phyloP scores from a whole-genome alignment of 2,329 filamentous ascomycete species.

The Colletotrichum neosansevieriae region DNA sequence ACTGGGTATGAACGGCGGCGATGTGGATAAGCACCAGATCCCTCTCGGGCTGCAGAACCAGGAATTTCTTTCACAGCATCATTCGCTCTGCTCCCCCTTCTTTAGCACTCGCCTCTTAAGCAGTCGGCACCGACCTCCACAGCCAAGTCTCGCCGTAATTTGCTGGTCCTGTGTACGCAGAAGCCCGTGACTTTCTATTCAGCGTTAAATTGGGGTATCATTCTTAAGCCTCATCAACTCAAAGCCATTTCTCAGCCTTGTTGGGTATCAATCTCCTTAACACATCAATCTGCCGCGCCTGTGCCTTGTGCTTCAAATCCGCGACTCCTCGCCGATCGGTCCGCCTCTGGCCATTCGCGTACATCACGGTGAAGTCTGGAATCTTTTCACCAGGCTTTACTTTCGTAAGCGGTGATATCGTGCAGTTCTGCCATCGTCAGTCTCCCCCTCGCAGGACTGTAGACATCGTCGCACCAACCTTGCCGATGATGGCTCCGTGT shows the following conservation, averaged over 20 bases:
- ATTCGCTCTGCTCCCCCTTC: too few species aligned
- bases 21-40: too few species aligned
- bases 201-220: conserved; percentile 30
- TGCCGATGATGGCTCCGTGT: conserved; percentile 71
- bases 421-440: conserved; percentile 68
- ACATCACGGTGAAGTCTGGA: conserved; percentile 77
- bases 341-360: conserved; percentile 71
- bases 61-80: too few species aligned
- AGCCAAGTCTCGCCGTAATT: too few species aligned
- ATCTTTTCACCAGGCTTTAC: conserved; percentile 69
- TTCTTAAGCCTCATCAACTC: conserved; percentile 18
- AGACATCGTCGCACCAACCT: conserved; percentile 55
- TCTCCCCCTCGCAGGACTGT: background rate
- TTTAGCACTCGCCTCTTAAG: too few species aligned
- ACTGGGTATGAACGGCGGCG: too few species aligned
- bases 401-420: conserved; percentile 73
- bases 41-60: too few species aligned
- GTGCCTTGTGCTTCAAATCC: conserved; percentile 71
- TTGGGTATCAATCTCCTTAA: conserved; percentile 75
- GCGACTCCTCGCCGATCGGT: conserved; percentile 71
- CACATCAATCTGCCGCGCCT: conserved; percentile 77
- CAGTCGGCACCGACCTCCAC: too few species aligned
- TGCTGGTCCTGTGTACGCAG: too few species aligned
- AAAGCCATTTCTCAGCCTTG: conserved; percentile 51
- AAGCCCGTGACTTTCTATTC: background rate